phyloP scores from a whole-genome alignment of 257 asterid species.

The Ilex aquifolium region DNA sequence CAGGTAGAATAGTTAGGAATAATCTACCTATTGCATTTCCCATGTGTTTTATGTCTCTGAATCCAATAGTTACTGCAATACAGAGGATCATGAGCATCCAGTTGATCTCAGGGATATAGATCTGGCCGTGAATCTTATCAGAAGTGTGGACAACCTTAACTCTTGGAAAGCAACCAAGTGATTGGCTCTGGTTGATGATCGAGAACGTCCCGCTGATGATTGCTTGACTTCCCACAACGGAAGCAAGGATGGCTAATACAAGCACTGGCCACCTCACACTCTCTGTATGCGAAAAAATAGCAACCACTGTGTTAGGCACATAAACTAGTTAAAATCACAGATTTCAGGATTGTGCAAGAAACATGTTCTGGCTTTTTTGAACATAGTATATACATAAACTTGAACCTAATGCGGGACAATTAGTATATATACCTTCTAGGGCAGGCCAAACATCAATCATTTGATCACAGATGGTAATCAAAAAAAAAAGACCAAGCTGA shows the following conservation, averaged over 20 bases:
- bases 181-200: constrained; percentile 87
- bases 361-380: too few species aligned
- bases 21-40: constrained; percentile 87
- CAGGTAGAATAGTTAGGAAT: not conserved
- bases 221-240: constrained; percentile 97
- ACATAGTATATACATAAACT: too few species aligned
- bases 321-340: too few species aligned
- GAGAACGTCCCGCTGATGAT: constrained; percentile 98
- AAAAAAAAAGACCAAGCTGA: too few species aligned
- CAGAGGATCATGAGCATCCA: constrained; percentile 96
- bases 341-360: too few species aligned
- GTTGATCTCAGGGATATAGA: constrained; percentile 95
- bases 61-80: constrained; percentile 91
- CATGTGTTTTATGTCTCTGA: constrained; percentile 83
- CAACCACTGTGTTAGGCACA: not conserved
- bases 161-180: constrained; percentile 96
- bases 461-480: too few species aligned
- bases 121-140: constrained; percentile 85
- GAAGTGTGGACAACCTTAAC: constrained; percentile 91
- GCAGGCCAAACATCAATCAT: too few species aligned
- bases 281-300: constrained; percentile 32
- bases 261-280: constrained; percentile 89
- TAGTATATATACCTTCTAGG: too few species aligned
- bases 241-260: constrained; percentile 80
- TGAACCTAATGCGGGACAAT: too few species aligned